Percentiles rank a stretch among this genome's conserved stretches.
Evolutionary conservation across 768 basidiomycete species (phyloP).

Genomic region (Coprinopsis strossmayeri): DNA sequence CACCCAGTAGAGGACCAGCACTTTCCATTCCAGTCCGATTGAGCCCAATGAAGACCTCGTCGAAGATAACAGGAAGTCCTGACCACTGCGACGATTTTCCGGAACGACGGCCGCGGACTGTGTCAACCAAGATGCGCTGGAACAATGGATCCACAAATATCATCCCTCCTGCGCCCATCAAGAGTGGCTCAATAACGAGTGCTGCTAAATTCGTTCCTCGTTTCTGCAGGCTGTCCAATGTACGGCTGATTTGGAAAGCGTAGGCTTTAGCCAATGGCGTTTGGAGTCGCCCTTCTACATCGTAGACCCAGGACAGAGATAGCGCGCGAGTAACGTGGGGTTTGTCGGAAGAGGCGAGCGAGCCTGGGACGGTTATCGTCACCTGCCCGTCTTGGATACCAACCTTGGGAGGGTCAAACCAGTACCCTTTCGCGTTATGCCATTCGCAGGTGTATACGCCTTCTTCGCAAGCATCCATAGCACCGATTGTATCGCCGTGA

Average conservation of each 20-base stretch:
- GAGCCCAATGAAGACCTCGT: conserved; percentile 95
- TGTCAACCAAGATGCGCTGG: conserved; percentile 81
- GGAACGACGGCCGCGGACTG: conserved; percentile 48
- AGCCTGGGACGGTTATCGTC: conserved; percentile 46
- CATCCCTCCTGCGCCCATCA: conserved; percentile 97
- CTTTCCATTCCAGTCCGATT: conserved; percentile 77
- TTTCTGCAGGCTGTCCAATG: conserved; percentile 40
- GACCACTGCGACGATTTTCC: conserved; percentile 37
- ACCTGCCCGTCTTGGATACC: conserved; percentile 55
- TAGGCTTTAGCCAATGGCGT: conserved; percentile 63
- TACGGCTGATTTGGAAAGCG: conserved; percentile 45
- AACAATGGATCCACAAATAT: conserved; percentile 95
- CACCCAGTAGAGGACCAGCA: conserved; percentile 57
- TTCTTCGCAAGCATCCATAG: conserved; percentile 93
- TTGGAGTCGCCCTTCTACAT: conserved; percentile 53
- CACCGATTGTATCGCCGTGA: conserved; percentile 96
- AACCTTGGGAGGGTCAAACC: conserved; percentile 88
- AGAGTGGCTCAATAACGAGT: conserved; percentile 83
- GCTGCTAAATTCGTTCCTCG: conserved; percentile 51
- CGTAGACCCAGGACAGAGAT: conserved; percentile 59
- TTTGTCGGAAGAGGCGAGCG: conserved; percentile 29
- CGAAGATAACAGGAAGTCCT: conserved; percentile 87
- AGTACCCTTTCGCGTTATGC: conserved; percentile 88
- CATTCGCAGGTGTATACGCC: conserved; percentile 94
- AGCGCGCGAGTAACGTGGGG: conserved; percentile 26